phyloP scores from a whole-genome alignment of 805 yeast genomes.

The Ogataea ganodermae region DNA sequence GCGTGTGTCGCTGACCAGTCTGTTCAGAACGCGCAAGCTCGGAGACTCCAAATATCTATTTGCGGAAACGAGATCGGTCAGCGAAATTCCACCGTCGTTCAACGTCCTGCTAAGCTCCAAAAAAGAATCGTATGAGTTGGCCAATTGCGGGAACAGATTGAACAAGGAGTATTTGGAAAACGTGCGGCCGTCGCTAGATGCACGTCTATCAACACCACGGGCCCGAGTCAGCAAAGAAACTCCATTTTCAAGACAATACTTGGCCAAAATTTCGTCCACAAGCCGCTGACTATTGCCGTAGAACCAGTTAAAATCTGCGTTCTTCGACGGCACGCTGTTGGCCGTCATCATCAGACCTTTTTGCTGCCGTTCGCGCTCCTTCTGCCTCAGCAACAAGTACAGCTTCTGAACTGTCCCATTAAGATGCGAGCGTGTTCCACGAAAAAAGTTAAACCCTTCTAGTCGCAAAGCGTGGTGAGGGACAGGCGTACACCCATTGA shows the following conservation, averaged over 20 bases:
- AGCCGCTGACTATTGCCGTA: constrained; percentile 28
- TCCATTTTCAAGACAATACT: constrained; percentile 27
- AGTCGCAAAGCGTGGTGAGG: constrained; percentile 1
- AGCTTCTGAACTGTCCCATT: constrained; percentile 24
- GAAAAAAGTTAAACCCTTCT: constrained; percentile 12
- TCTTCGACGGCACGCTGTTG: background rate
- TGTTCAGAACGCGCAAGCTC: constrained; percentile 23
- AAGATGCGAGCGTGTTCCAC: constrained; percentile 3
- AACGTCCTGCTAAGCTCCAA: constrained; percentile 19
- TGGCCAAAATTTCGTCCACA: constrained; percentile 36
- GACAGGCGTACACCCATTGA: constrained; percentile 11
- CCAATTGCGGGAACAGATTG: constrained; percentile 30
- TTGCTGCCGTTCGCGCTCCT: constrained; percentile 22
- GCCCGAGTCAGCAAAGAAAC: constrained; percentile 32
- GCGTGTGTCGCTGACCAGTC: constrained; percentile 24
- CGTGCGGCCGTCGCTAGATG: constrained; percentile 33
- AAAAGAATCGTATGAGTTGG: constrained; percentile 31
- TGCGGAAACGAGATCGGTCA: constrained; percentile 28
- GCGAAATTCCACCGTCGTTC: constrained; percentile 20
- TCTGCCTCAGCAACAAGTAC: constrained; percentile 25
- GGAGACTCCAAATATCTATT: constrained; percentile 22
- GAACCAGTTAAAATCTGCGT: constrained; percentile 23
- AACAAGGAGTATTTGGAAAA: constrained; percentile 28
- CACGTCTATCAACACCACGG: constrained; percentile 25
- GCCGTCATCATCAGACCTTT: constrained; percentile 22